Evolutionary conservation across 2,329 filamentous ascomycete species (phyloP).

Genomic region (Zalaria sp.): DNA sequence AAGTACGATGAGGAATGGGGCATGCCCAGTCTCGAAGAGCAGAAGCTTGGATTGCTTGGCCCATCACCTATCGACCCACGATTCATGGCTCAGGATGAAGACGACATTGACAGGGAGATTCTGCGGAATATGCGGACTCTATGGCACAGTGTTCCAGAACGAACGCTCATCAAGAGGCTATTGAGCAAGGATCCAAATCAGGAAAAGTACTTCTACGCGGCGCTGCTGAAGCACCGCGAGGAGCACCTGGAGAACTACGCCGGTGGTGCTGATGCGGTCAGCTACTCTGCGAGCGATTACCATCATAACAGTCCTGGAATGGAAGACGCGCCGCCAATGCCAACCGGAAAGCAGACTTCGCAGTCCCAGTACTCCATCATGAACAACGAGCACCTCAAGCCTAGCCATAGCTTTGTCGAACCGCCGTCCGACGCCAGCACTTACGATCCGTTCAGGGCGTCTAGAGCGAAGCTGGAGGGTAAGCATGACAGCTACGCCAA

Average conservation of each 20-base stretch:
- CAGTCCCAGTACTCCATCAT: slow-evolving; percentile 43
- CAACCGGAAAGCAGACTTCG: slow-evolving; percentile 23
- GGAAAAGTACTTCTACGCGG: slow-evolving; percentile 84
- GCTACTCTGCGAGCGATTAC: slow-evolving; percentile 82
- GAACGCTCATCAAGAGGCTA: slow-evolving; percentile 57
- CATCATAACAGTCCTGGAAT: slow-evolving; percentile 49
- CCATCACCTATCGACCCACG: slow-evolving; percentile 26
- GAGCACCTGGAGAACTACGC: slow-evolving; percentile 75
- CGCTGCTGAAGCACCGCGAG: slow-evolving; percentile 69
- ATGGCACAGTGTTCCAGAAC: slow-evolving; percentile 75
- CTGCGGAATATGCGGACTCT: slow-evolving; percentile 76
- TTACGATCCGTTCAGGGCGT: slow-evolving; percentile 75
- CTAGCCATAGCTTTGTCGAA: slow-evolving; percentile 32
- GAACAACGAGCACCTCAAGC: slow-evolving; percentile 37
- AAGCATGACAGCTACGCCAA: slow-evolving; percentile 43
- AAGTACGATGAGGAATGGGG: slow-evolving; percentile 65
- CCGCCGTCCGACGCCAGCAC: slow-evolving; percentile 43
- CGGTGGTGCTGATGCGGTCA: slow-evolving; percentile 49
- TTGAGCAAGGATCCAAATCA: slow-evolving; percentile 50
- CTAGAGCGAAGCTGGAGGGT: slow-evolving; percentile 22
- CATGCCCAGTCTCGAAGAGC: slow-evolving; percentile 43
- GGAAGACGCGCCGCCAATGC: slow-evolving; percentile 20
- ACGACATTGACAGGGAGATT: slow-evolving; percentile 68
- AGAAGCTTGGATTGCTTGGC: slow-evolving; percentile 33
- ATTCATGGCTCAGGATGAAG: slow-evolving; percentile 41